Evolutionary conservation across 1,284 basidiomycete species (phyloP).

Genomic region (Laetiporus sulphureus): DNA sequence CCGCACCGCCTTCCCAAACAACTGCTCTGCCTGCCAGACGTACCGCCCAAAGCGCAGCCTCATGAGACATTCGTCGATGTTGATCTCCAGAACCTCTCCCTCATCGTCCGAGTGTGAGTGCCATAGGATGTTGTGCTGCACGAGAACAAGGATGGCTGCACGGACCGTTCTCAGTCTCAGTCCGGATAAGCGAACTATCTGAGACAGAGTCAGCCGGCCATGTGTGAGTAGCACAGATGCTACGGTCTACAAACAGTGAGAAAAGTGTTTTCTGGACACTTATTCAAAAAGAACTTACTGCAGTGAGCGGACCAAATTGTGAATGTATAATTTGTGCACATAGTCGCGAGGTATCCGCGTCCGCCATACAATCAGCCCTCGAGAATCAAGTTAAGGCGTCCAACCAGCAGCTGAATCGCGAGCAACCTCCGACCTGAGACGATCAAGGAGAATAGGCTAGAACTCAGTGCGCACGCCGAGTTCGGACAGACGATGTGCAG

Average conservation of each 20-base stretch:
- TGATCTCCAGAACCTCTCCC: constrained; percentile 73
- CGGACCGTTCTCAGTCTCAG: constrained; percentile 65
- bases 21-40: constrained; percentile 64
- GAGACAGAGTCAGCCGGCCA: constrained; percentile 72
- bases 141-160: constrained; percentile 73
- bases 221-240: constrained; percentile 78
- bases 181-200: constrained; percentile 64
- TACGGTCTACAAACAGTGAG: constrained; percentile 49
- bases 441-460: not conserved
- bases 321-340: constrained; percentile 72
- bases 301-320: constrained; percentile 75
- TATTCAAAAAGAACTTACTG: constrained; percentile 39
- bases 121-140: constrained; percentile 91
- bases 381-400: too few relatives aligned
- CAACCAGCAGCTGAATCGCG: too few relatives aligned
- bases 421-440: too few relatives aligned
- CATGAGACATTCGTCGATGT: constrained; percentile 73
- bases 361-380: too few relatives aligned
- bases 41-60: constrained; percentile 76
- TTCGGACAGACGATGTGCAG: too few relatives aligned
- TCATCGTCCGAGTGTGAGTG: constrained; percentile 73
- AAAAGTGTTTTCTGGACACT: not conserved
- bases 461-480: too few relatives aligned
- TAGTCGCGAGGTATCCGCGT: constrained; percentile 61
- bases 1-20: constrained; percentile 67